These are phyloP conservation scores for Dothidotthia symphoricarpi DNA, from an alignment of 2,329 filamentous ascomycete species.

Conservation along the genomic window DNA sequence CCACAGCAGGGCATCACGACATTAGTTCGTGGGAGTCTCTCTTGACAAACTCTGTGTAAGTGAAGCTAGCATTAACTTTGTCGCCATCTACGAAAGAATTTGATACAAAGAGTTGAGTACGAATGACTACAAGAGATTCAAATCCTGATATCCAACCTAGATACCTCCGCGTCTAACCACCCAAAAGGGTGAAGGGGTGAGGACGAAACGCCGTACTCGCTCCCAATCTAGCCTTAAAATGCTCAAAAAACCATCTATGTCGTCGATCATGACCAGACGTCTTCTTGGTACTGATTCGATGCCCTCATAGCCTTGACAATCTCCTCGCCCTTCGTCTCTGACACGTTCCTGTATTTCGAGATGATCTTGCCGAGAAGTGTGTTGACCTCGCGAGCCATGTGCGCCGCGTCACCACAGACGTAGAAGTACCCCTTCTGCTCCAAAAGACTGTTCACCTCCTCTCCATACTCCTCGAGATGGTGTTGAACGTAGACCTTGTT, in stretches of 20 bases:
- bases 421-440: slow-evolving; percentile 91
- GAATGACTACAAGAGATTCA: neutral
- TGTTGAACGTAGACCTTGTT: slow-evolving; percentile 98
- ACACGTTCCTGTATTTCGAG: slow-evolving; percentile 74
- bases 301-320: slow-evolving; percentile 96
- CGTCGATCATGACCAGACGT: slow-evolving; percentile 60
- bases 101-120: no score
- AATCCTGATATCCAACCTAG: neutral
- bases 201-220: slow-evolving; percentile 20
- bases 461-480: slow-evolving; percentile 75
- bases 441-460: slow-evolving; percentile 83
- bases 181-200: no score
- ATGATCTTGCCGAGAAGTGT: slow-evolving; percentile 83
- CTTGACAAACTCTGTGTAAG: neutral
- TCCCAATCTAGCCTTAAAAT: slow-evolving; percentile 31
- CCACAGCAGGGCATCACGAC: slow-evolving; percentile 12
- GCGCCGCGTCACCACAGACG: slow-evolving; percentile 94
- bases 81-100: slow-evolving; percentile 5
- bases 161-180: no score
- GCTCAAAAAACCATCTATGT: slow-evolving; percentile 13
- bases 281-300: slow-evolving; percentile 92
- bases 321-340: slow-evolving; percentile 87
- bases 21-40: slow-evolving; percentile 6
- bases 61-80: slow-evolving; percentile 1
- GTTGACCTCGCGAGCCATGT: slow-evolving; percentile 95